Conservation (phyloP, 805 yeast genomes). For the Wickerhamiella dianesei region DNA sequence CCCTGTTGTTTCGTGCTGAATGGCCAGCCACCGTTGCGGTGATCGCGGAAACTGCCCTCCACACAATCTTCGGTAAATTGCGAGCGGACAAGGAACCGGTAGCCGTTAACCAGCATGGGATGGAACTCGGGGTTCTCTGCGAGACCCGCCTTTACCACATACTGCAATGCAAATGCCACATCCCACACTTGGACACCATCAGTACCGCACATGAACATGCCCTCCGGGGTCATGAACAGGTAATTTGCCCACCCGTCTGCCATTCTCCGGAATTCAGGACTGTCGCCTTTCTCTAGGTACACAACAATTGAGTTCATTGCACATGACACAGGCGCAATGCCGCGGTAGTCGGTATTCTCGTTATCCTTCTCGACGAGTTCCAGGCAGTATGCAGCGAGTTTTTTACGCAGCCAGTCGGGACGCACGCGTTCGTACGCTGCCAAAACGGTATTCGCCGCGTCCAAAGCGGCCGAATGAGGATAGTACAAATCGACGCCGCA, state of each 20-base stretch:
- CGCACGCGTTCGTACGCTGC: conserved; percentile 57
- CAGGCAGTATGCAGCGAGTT: conserved; percentile 40
- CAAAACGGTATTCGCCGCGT: conserved; percentile 46
- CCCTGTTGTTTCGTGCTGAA: conserved; percentile 94
- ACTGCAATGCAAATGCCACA: conserved; percentile 79
- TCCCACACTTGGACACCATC: conserved; percentile 98
- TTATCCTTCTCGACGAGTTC: conserved; percentile 61
- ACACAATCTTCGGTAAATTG: conserved; percentile 76
- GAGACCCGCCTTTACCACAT: conserved; percentile 63
- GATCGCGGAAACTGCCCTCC: conserved; percentile 69
- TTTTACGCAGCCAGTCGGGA: conserved; percentile 55
- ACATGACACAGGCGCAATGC: conserved; percentile 89
- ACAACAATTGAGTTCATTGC: conserved; percentile 71
- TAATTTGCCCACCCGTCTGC: conserved; percentile 57
- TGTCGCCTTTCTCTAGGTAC: conserved; percentile 51
- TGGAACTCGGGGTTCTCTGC: conserved; percentile 56
- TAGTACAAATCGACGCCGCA: conserved; percentile 88
- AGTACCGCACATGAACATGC: conserved; percentile 90
- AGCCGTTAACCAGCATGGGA: conserved; percentile 50
- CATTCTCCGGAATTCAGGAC: conserved; percentile 44
- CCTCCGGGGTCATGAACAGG: conserved; percentile 74
- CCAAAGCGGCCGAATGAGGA: conserved; percentile 66
- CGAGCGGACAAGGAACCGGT: conserved; percentile 58
- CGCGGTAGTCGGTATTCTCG: conserved; percentile 61
- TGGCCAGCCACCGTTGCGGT: conserved; percentile 85